Percentiles rank a stretch among this genome's conserved stretches.
Evolutionary conservation across 768 basidiomycete species (phyloP).

Genomic region (Russula olivacea): DNA sequence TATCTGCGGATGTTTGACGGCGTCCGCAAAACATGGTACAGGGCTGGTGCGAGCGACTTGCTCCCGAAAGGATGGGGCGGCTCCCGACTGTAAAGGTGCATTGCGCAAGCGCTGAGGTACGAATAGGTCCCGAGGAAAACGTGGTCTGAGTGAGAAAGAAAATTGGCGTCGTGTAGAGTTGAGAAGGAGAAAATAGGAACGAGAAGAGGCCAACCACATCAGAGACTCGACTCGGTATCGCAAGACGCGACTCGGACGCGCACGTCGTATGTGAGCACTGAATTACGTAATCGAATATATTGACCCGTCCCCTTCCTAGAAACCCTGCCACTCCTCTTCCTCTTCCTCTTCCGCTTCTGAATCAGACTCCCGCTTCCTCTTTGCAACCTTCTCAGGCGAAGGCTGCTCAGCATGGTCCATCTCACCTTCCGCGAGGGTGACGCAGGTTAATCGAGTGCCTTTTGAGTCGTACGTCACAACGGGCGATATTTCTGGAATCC

Average conservation of each 20-base stretch:
- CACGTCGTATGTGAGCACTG: background rate
- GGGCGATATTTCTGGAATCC: conserved; percentile 41
- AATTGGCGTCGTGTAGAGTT: conserved; percentile 14
- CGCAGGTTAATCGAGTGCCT: conserved; percentile 78
- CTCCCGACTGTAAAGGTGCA: conserved; percentile 7
- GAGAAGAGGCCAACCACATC: conserved; percentile 17
- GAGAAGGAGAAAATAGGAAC: background rate
- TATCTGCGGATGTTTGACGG: conserved; percentile 44
- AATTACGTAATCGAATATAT: background rate
- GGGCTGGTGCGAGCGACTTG: conserved; percentile 32
- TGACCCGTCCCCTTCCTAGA: conserved; percentile 28
- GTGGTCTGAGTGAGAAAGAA: conserved; percentile 10
- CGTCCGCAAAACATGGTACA: conserved; percentile 41
- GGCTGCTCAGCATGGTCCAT: conserved; percentile 1
- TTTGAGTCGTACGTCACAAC: conserved; percentile 74
- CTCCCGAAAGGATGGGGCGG: conserved; percentile 33
- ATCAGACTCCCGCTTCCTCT: conserved; percentile 38
- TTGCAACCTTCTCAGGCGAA: conserved; percentile 28
- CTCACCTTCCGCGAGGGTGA: conserved; percentile 50
- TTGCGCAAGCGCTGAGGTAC: background rate
- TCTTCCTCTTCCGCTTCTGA: conserved; percentile 31
- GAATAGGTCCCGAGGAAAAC: conserved; percentile 5
- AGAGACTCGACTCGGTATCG: background rate
- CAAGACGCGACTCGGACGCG: background rate
- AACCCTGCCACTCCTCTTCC: conserved; percentile 26